phyloP scores from a whole-genome alignment of 371 early-diverging fungal genomes.

The Enteropsectra breve region DNA sequence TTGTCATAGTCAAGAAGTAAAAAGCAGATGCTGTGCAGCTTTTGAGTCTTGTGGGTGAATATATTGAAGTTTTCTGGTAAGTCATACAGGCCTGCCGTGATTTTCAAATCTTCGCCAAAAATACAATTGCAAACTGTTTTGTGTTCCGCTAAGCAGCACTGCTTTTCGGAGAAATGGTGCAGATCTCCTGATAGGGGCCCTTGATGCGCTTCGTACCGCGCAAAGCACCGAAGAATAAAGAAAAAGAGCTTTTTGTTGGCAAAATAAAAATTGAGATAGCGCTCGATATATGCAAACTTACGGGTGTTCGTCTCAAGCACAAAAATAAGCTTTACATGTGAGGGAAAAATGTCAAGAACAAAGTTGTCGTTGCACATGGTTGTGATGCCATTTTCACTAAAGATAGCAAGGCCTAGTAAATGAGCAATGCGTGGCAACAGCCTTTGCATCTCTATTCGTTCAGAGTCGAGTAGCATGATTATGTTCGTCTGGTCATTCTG shows the following conservation, averaged over 20 bases:
- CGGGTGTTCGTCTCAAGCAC: slow-evolving; percentile 5
- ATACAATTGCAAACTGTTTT: slow-evolving; percentile 3
- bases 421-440: too few relatives aligned
- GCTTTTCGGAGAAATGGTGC: too few relatives aligned
- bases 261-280: slow-evolving; percentile 1
- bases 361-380: slow-evolving; percentile 2
- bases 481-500: too few relatives aligned
- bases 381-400: neutral
- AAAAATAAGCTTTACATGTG: neutral
- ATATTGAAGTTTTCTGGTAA: neutral
- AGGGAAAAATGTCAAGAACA: slow-evolving; percentile 1
- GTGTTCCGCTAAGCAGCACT: neutral
- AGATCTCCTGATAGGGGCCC: too few relatives aligned
- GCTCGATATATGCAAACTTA: slow-evolving; percentile 5
- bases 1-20: too few relatives aligned
- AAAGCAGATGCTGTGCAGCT: too few relatives aligned
- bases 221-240: neutral
- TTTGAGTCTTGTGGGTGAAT: too few relatives aligned
- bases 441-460: too few relatives aligned
- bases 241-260: slow-evolving; percentile 2
- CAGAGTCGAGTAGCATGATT: too few relatives aligned
- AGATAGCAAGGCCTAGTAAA: too few relatives aligned
- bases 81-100: neutral
- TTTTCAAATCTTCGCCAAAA: neutral
- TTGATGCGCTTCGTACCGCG: neutral